A percentile compares a stretch with the other conserved stretches of the same genome.
These are phyloP conservation scores for Naematelia aurantialba DNA, from an alignment of 768 basidiomycete species.

Conservation along the genomic window DNA sequence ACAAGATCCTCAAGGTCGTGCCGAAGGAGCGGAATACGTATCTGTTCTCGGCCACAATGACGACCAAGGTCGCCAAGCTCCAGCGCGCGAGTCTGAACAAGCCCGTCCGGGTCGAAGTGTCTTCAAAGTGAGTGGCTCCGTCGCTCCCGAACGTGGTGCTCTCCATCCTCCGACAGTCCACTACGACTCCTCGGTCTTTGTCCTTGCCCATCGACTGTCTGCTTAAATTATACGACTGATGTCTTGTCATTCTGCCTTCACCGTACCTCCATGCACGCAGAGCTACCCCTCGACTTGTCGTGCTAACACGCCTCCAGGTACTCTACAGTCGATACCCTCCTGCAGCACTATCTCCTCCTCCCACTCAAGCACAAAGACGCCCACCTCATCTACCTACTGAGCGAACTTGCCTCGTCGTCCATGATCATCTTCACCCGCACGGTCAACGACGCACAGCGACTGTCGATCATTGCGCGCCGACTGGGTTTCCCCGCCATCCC, in stretches of 20 bases:
- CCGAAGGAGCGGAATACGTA: conserved; percentile 93
- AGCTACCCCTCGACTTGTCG: too few species aligned
- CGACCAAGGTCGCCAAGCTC: conserved; percentile 92
- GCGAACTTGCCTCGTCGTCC: conserved; percentile 82
- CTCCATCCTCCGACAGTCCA: too few species aligned
- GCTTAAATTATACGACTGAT: too few species aligned
- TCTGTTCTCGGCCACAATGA: conserved; percentile 98
- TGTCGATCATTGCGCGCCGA: conserved; percentile 82
- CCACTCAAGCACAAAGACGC: conserved; percentile 89
- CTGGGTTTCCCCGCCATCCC: conserved; percentile 94
- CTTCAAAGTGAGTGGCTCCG: conserved; percentile 66
- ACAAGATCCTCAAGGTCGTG: conserved; percentile 91
- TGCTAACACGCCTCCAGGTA: conserved; percentile 60
- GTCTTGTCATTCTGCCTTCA: not conserved
- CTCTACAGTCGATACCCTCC: conserved; percentile 88
- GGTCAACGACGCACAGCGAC: conserved; percentile 82
- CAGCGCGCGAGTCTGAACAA: conserved; percentile 89
- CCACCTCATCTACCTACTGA: conserved; percentile 80
- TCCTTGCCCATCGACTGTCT: too few species aligned
- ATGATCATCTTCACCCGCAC: conserved; percentile 96
- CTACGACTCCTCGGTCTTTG: too few species aligned
- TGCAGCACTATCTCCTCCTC: conserved; percentile 93
- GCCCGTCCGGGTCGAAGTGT: conserved; percentile 90
- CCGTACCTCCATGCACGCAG: not conserved
- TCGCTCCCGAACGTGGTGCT: too few species aligned